Percentiles rank a stretch among this genome's conserved stretches.
Conservation (phyloP, 1,284 basidiomycete species). For the Austroboletus novae-zelandiae region DNA sequence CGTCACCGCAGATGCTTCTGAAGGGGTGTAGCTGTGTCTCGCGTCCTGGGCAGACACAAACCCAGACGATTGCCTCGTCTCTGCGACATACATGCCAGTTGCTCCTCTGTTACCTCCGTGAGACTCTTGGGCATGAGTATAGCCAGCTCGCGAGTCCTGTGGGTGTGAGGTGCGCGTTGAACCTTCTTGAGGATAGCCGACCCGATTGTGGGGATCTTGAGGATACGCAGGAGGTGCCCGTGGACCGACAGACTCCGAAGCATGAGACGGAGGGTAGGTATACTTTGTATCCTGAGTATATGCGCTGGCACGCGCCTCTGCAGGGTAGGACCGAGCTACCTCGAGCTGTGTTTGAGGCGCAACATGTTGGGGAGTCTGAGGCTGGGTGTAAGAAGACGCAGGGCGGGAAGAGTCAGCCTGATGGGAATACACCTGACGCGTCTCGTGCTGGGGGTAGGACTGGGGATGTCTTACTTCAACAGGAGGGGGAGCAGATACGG, state of each 20-base stretch:
- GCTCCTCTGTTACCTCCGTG: conserved; percentile 11
- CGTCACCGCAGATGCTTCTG: conserved; percentile 17
- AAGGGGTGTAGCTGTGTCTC: conserved; percentile 20
- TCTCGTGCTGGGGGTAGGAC: conserved; percentile 24
- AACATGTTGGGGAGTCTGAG: conserved; percentile 14
- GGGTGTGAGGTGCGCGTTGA: conserved; percentile 14
- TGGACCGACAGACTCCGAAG: conserved; percentile 12
- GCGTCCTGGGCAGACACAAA: conserved; percentile 22
- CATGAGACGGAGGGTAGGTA: conserved; percentile 22
- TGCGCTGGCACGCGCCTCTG: conserved; percentile 21
- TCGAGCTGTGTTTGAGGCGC: conserved; percentile 18
- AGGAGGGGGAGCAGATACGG: conserved; percentile 16
- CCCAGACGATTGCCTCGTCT: conserved; percentile 23
- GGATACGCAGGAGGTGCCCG: conserved; percentile 13
- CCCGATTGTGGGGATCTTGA: conserved; percentile 17
- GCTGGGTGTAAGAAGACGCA: conserved; percentile 21
- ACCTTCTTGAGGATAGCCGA: conserved; percentile 17
- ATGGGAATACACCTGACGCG: conserved; percentile 21
- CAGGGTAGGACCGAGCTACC: conserved; percentile 16
- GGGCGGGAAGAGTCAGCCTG: conserved; percentile 24
- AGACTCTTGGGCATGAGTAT: conserved; percentile 20
- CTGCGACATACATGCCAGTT: conserved; percentile 12
- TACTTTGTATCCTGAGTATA: conserved; percentile 27
- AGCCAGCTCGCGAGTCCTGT: conserved; percentile 24
- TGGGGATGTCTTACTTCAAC: conserved; percentile 25